Evolutionary conservation across 352 stramenopile genomes (phyloP).

Genomic region (Pythium myriotylum): DNA sequence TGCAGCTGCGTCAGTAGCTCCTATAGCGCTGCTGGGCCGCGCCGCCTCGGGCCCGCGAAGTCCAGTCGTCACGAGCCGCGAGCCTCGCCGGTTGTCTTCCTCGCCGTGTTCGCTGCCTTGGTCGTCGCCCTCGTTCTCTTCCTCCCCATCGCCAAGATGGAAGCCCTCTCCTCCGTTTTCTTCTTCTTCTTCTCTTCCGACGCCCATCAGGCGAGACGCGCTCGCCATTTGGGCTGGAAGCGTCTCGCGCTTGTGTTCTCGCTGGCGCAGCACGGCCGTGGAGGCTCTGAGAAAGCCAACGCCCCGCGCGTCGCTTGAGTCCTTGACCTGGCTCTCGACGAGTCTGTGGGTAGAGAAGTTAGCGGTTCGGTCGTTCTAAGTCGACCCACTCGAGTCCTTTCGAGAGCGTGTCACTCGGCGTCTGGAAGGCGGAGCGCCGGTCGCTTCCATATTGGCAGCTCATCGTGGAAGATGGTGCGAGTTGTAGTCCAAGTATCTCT

Average conservation of each 20-base stretch:
- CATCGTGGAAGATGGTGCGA: too few relatives aligned
- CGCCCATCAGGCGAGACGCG: constrained; percentile 12
- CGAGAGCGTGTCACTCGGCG: constrained; percentile 48
- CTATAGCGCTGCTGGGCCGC: constrained; percentile 30
- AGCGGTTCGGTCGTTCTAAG: too few relatives aligned
- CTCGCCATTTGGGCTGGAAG: constrained; percentile 7
- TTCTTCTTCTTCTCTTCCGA: constrained; percentile 1
- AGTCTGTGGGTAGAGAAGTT: constrained; percentile 27
- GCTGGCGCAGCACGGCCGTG: background rate
- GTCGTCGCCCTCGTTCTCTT: constrained; percentile 12
- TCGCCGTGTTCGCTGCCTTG: constrained; percentile 21
- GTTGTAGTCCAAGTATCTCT: too few relatives aligned
- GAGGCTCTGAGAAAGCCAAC: background rate
- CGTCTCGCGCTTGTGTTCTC: background rate
- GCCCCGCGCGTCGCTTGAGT: background rate
- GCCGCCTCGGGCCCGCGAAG: constrained; percentile 24
- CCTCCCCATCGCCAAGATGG: constrained; percentile 1
- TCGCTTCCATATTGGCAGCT: too few relatives aligned
- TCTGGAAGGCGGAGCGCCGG: constrained; percentile 60
- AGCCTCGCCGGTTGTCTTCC: constrained; percentile 19
- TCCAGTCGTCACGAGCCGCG: constrained; percentile 33
- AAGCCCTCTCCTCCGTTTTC: background rate
- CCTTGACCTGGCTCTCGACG: constrained; percentile 27
- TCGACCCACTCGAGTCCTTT: constrained; percentile 43
- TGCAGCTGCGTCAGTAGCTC: constrained; percentile 32